A percentile compares a stretch with the other conserved stretches of the same genome.
These are phyloP conservation scores for Penicillium sp. DNA, from an alignment of 2,329 filamentous ascomycete genomes.

Conservation along the genomic window DNA sequence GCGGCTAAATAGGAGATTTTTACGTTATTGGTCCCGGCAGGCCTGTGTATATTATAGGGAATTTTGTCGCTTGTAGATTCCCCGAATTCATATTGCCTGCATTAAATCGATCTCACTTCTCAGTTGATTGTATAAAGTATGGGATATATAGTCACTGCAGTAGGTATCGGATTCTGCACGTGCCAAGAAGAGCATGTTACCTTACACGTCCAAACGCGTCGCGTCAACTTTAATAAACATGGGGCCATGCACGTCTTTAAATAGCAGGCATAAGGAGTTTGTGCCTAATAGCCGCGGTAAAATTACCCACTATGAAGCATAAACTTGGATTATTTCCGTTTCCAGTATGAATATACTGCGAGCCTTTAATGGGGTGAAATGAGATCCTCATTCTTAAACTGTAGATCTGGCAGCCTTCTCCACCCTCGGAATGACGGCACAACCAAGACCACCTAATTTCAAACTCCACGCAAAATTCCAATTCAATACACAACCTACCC, in stretches of 20 bases:
- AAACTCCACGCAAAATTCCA: neutral
- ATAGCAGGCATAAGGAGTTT: neutral
- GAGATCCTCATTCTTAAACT: neutral
- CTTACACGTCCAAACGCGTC: too few relatives aligned
- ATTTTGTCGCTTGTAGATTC: too few relatives aligned
- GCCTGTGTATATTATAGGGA: too few relatives aligned
- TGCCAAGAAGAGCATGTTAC: too few relatives aligned
- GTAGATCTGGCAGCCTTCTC: neutral
- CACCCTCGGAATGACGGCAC: neutral
- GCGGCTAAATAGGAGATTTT: too few relatives aligned
- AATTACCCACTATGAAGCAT: neutral
- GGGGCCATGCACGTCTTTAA: too few relatives aligned
- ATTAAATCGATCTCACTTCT: too few relatives aligned
- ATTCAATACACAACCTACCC: neutral
- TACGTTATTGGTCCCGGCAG: too few relatives aligned
- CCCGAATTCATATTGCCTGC: too few relatives aligned
- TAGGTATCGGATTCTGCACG: too few relatives aligned
- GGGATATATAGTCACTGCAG: too few relatives aligned
- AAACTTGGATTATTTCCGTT: neutral
- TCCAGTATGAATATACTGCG: neutral
- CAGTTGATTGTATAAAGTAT: too few relatives aligned
- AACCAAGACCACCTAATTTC: neutral
- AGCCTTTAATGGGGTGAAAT: neutral
- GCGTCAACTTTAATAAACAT: neutral
- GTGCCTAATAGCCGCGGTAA: neutral